phyloP scores from a whole-genome alignment of 768 basidiomycete species.

The Agrocybe pediades region DNA sequence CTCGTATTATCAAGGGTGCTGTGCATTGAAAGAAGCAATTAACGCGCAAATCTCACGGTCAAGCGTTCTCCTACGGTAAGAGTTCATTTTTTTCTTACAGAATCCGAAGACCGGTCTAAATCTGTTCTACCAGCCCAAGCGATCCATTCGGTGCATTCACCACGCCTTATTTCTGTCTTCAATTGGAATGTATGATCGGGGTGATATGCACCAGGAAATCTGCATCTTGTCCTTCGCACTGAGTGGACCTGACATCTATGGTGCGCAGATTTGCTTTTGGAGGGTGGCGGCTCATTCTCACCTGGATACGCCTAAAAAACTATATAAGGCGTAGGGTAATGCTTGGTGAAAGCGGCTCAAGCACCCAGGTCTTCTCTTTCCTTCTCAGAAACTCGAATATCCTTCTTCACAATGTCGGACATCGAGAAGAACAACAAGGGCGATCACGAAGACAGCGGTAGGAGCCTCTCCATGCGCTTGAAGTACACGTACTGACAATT shows the following conservation, averaged over 20 bases:
- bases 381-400: conserved; percentile 1
- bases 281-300: neutral
- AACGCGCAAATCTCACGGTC: neutral
- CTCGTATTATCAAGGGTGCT: neutral
- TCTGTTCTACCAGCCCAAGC: neutral
- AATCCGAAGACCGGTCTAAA: neutral
- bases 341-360: conserved; percentile 1
- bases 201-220: neutral
- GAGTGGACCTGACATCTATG: neutral
- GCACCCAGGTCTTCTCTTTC: neutral
- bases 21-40: neutral
- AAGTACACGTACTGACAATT: neutral
- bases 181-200: neutral
- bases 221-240: neutral
- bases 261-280: neutral
- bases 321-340: neutral
- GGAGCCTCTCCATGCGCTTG: neutral
- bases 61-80: neutral
- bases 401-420: conserved; percentile 12
- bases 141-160: neutral
- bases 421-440: conserved; percentile 14
- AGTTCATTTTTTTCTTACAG: neutral
- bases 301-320: neutral
- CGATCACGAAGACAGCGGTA: conserved; percentile 11
- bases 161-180: neutral